Percentiles rank a stretch among this genome's conserved stretches.
Evolutionary conservation across 345 rosid genomes (phyloP).

Genomic region (Kandelia obovata): DNA sequence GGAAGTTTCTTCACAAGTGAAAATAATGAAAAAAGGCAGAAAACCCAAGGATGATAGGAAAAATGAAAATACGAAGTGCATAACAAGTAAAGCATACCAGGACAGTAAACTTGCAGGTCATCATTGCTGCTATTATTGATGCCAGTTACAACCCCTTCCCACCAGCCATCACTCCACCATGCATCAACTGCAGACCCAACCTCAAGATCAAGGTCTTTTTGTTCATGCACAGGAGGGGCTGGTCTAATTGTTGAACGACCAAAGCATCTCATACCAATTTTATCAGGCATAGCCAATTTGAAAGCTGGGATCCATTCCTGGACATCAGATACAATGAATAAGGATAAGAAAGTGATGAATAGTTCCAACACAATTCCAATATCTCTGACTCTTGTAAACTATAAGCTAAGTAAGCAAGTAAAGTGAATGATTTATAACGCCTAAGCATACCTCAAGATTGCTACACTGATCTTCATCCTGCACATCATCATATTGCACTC

Average conservation of each 20-base stretch:
- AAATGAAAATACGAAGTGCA: conserved; percentile 2
- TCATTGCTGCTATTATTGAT: conserved; percentile 30
- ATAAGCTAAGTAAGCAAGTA: background rate
- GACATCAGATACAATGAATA: background rate
- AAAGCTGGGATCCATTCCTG: conserved; percentile 88
- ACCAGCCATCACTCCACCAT: conserved; percentile 99
- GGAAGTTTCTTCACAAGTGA: conserved; percentile 7
- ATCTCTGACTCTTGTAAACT: background rate
- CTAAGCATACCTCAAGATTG: conserved; percentile 75
- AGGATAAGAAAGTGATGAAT: background rate
- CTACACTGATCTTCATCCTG: conserved; percentile 74
- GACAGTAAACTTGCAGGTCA: conserved; percentile 58
- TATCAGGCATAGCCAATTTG: conserved; percentile 72
- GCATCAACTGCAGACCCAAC: conserved; percentile 86
- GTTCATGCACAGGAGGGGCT: conserved; percentile 38
- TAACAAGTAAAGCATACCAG: conserved; percentile 47
- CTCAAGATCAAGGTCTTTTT: conserved; percentile 27
- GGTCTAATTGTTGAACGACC: conserved; percentile 78
- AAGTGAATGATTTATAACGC: conserved; percentile 2
- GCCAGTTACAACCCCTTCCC: conserved; percentile 84
- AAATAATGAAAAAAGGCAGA: conserved; percentile 1
- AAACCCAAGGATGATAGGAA: background rate
- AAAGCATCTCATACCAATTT: conserved; percentile 69
- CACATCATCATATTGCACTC: conserved; percentile 81
- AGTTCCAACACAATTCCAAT: background rate